Conservation (phyloP, 352 stramenopile species). For the Phytophthora kernoviae region DNA sequence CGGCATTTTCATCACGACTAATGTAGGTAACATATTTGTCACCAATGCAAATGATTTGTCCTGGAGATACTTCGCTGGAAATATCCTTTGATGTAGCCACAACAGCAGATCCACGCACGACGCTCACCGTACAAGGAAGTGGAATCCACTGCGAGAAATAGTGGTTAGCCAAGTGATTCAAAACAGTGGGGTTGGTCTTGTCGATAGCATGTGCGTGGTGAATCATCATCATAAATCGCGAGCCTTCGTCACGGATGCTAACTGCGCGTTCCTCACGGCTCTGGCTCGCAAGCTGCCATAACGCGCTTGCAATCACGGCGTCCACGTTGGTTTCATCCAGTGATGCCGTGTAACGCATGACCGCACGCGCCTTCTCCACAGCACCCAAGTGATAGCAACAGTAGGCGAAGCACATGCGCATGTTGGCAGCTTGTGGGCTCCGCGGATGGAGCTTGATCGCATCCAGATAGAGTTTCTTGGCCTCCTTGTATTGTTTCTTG, state of each 20-base stretch:
- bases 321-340: constrained; percentile 94
- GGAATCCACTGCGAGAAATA: constrained; percentile 98
- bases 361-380: constrained; percentile 81
- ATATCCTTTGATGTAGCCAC: constrained; percentile 89
- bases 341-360: constrained; percentile 86
- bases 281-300: constrained; percentile 91
- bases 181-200: constrained; percentile 89
- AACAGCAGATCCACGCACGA: constrained; percentile 86
- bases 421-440: constrained; percentile 88
- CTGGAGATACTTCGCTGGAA: constrained; percentile 85
- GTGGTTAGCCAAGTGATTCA: constrained; percentile 98
- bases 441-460: constrained; percentile 94
- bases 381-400: constrained; percentile 96
- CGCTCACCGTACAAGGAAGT: constrained; percentile 84
- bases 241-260: constrained; percentile 88
- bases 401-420: constrained; percentile 96
- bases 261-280: constrained; percentile 71
- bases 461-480: constrained; percentile 93
- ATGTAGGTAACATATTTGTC: constrained; percentile 92
- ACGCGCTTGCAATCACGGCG: constrained; percentile 92
- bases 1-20: constrained; percentile 62
- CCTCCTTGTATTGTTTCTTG: constrained; percentile 89
- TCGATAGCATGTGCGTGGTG: constrained; percentile 91
- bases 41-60: constrained; percentile 94
- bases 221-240: constrained; percentile 91